Evolutionary conservation across 2,329 filamentous ascomycete genomes (phyloP).

Genomic region (Metarhizium guizhouense): DNA sequence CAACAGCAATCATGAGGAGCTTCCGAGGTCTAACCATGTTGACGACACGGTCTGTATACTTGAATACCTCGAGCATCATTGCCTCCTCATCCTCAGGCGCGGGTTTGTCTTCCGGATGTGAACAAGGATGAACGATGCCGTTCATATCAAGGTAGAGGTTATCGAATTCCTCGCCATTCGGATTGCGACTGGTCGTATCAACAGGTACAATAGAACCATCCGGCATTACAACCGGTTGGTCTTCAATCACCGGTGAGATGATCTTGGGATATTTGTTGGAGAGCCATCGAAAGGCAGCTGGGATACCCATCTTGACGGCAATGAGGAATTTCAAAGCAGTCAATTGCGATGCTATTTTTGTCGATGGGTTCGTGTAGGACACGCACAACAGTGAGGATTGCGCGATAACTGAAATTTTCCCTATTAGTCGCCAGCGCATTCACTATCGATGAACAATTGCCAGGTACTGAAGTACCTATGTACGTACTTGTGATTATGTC

Average conservation of each 20-base stretch:
- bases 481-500: not conserved
- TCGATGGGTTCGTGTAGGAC: not conserved
- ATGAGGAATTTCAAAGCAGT: not conserved
- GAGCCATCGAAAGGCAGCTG: slow-evolving; percentile 91
- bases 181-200: slow-evolving; percentile 76
- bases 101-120: slow-evolving; percentile 88
- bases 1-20: slow-evolving; percentile 93
- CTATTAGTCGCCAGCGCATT: not conserved
- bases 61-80: slow-evolving; percentile 99
- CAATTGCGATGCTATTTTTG: not conserved
- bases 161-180: slow-evolving; percentile 96
- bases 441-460: no score
- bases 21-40: slow-evolving; percentile 98
- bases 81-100: slow-evolving; percentile 91
- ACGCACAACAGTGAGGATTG: not conserved
- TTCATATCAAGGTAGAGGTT: slow-evolving; percentile 99
- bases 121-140: slow-evolving; percentile 97
- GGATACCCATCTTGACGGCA: slow-evolving; percentile 68
- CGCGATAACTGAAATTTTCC: not conserved
- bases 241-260: slow-evolving; percentile 82
- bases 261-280: slow-evolving; percentile 98
- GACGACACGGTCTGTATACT: slow-evolving; percentile 96
- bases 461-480: no score
- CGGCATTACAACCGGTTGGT: slow-evolving; percentile 66
- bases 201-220: slow-evolving; percentile 80